Base-by-base conservation (phyloP, 352 stramenopile species). In the Pythium aphanidermatum region DNA sequence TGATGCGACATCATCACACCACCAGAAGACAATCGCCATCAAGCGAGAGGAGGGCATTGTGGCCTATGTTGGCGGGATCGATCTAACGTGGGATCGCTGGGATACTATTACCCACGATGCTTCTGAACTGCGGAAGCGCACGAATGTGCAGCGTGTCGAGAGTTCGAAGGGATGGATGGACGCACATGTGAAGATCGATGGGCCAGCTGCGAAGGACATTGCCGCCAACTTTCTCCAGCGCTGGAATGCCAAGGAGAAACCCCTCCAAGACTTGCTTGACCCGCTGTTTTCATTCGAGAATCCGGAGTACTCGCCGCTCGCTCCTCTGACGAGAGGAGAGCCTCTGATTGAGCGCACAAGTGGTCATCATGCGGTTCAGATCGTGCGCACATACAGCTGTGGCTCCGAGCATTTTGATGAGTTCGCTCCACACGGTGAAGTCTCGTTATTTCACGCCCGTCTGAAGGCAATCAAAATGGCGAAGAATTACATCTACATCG, bases 401-500 rank as follows among this genome's bases (percentile, higher is more conserved):
- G 52, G 58, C 34, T 71, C 71, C 46, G 44, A 63, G 36, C 60
- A 44, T 32, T 84, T 83, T 40, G 54, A 75, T 12, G 54, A 70
- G 10, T 81, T 87, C 28, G 73, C 75, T 0, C 75, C 75, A 1
- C 37, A 45, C 2, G 66, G 75, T n/a, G 75, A 84, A 26, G 35
- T 51, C 5, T 79, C 75, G 26, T 46, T 82, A 14, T 66, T 80
- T 37, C 43, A 68, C 3, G 51, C 67, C 8, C 67, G 67, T 11
- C 48, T 84, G 45, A 80, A 84, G 46, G 72, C 65, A 11, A 70
- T 82, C 27, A 49, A 52, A 19, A 70, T 65, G 31, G 72, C 72
- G 3, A 70, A 70, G 45, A 84, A 82, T 52, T 84, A 65, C 35
- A 72, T 84, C 26, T 84, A 80, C 59, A 74, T 84, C 19, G 69